Conservation (phyloP, 2,329 filamentous ascomycete species). For the Thielaviopsis euricoi region DNA sequence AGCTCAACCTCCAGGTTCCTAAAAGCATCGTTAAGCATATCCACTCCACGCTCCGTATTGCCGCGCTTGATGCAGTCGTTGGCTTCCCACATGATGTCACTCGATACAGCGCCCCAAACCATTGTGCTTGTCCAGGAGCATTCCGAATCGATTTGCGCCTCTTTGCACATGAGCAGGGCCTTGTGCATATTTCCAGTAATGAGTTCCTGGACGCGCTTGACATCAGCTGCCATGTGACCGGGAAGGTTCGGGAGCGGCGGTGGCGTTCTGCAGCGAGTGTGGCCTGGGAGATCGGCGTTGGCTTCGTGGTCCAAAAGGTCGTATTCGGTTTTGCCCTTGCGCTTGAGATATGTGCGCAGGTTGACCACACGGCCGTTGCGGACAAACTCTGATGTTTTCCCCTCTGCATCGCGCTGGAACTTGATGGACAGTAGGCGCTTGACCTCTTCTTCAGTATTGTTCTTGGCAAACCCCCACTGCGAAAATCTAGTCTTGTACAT, state of each 20-base stretch:
- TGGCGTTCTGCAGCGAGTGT: constrained; percentile 28
- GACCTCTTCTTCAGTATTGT: constrained; percentile 36
- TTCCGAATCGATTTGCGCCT: constrained; percentile 23
- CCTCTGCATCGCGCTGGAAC: constrained; percentile 34
- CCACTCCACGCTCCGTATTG: constrained; percentile 24
- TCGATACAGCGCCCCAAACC: constrained; percentile 28
- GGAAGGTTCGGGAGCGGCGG: constrained; percentile 25
- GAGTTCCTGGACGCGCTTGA: constrained; percentile 27
- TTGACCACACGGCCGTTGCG: constrained; percentile 36
- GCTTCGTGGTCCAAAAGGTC: constrained; percentile 31
- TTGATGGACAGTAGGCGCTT: constrained; percentile 34
- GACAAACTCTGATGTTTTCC: constrained; percentile 35
- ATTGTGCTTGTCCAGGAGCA: constrained; percentile 26
- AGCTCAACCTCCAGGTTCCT: constrained; percentile 27
- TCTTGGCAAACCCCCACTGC: constrained; percentile 38
- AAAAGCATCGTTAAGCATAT: constrained; percentile 26
- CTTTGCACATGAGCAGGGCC: constrained; percentile 26
- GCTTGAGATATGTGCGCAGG: constrained; percentile 33
- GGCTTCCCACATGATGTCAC: constrained; percentile 27
- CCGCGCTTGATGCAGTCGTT: constrained; percentile 26
- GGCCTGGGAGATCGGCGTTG: constrained; percentile 25
- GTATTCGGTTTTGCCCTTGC: constrained; percentile 36
- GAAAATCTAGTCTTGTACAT: constrained; percentile 41
- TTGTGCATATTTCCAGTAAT: constrained; percentile 28
- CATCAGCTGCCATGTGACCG: constrained; percentile 25